phyloP scores from a whole-genome alignment of 345 rosid species.

The Camelina laxa region DNA sequence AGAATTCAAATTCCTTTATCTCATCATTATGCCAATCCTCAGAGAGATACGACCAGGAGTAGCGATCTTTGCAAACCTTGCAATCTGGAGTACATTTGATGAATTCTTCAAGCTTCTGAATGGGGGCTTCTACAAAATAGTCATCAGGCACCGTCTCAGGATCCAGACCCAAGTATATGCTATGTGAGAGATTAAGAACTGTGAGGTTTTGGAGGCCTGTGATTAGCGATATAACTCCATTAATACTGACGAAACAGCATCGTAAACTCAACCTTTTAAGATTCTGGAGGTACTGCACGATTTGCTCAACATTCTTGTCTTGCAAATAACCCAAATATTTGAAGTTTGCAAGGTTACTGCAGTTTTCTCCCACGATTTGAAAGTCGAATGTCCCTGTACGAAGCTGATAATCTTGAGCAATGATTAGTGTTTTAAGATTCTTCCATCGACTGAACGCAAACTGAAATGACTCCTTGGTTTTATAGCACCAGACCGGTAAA shows the following conservation, averaged over 20 bases:
- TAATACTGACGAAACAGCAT: background rate
- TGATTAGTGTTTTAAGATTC: constrained; percentile 33
- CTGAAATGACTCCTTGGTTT: background rate
- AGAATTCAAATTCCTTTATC: constrained; percentile 27
- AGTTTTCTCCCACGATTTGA: constrained; percentile 14
- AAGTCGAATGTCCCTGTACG: background rate
- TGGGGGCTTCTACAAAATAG: constrained; percentile 4
- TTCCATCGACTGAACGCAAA: constrained; percentile 17
- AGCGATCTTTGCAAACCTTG: constrained; percentile 1
- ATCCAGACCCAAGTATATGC: background rate
- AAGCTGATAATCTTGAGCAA: background rate
- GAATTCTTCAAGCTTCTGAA: constrained; percentile 19
- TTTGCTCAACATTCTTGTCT: background rate
- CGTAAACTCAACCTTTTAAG: constrained; percentile 20
- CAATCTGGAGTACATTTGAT: background rate
- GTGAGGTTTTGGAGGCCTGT: background rate
- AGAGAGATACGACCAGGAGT: background rate
- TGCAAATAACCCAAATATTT: constrained; percentile 14
- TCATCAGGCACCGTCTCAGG: background rate
- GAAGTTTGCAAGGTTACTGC: constrained; percentile 23
- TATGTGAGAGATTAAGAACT: constrained; percentile 26
- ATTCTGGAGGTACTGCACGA: background rate
- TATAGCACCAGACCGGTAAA: constrained; percentile 11
- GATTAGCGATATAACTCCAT: background rate
- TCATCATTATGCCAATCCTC: constrained; percentile 4